A percentile compares a stretch with the other conserved stretches of the same genome.
Conservation (phyloP, 331 rosid species). For the Prunus yedoensis region DNA sequence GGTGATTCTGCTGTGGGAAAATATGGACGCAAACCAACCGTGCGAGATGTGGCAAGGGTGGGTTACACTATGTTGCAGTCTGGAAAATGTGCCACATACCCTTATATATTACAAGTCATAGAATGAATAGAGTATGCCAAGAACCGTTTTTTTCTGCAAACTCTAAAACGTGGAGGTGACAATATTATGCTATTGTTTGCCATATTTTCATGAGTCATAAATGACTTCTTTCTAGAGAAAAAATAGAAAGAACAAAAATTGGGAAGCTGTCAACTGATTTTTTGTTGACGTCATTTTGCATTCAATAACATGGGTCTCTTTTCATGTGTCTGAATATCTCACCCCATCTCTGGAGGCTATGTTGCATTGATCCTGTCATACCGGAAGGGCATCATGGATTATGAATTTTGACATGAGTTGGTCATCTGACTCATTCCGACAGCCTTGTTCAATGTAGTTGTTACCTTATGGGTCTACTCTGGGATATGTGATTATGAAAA, state of each 20-base stretch:
- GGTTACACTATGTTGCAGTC: slow-evolving; percentile 4
- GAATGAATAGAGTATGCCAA: neutral
- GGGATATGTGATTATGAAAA: neutral
- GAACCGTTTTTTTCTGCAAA: neutral
- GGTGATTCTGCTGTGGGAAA: slow-evolving; percentile 83
- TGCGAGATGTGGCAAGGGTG: slow-evolving; percentile 87
- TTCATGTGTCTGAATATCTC: neutral
- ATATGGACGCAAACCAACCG: slow-evolving; percentile 67
- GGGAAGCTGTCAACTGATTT: neutral
- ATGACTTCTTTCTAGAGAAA: neutral
- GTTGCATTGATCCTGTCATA: neutral
- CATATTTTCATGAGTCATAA: neutral
- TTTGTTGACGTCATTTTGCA: neutral
- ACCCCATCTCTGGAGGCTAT: neutral
- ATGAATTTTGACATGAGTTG: neutral
- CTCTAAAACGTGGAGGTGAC: neutral
- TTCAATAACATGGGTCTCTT: neutral
- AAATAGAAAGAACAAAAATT: neutral
- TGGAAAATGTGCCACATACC: neutral
- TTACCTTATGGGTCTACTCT: neutral
- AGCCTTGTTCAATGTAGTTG: neutral
- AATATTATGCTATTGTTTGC: neutral
- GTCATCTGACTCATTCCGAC: neutral
- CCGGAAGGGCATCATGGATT: neutral
- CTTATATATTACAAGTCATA: neutral